These are phyloP conservation scores for Colletotrichum viniferum DNA, from an alignment of 2,329 filamentous ascomycete genomes.

Conservation along the genomic window DNA sequence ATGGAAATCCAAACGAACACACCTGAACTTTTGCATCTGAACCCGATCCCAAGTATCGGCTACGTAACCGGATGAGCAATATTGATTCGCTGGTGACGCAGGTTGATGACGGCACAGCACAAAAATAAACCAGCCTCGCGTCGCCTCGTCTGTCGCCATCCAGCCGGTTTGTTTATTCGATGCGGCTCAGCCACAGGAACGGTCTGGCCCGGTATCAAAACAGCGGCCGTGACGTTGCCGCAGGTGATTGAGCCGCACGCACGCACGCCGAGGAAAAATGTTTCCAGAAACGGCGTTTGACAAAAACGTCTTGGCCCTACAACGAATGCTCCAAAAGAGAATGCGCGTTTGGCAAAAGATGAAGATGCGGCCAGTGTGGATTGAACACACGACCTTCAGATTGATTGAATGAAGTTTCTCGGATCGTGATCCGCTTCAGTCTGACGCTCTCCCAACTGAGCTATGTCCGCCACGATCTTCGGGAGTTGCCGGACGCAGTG, in stretches of 20 bases:
- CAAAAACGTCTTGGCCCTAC: not conserved
- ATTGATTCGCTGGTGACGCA: not conserved
- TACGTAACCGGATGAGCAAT: not conserved
- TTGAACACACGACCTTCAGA: slow-evolving; percentile 23
- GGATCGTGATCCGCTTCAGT: slow-evolving; percentile 8
- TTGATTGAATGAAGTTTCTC: slow-evolving; percentile 15
- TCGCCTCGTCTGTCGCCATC: not conserved
- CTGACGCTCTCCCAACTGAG: slow-evolving; percentile 23
- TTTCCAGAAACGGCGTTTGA: not conserved
- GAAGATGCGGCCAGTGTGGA: slow-evolving; percentile 21
- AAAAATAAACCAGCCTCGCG: not conserved
- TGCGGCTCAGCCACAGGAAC: not conserved
- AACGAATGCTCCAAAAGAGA: not conserved
- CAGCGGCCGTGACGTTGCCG: not conserved
- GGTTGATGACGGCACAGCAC: not conserved
- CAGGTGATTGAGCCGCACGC: not conserved
- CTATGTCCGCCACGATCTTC: slow-evolving; percentile 20
- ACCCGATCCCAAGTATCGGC: not conserved
- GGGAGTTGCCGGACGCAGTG: accelerated
- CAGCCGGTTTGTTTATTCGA: not conserved
- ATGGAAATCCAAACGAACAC: slow-evolving; percentile 8
- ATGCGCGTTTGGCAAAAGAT: not conserved
- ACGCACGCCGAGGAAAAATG: not conserved
- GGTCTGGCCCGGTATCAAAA: not conserved
- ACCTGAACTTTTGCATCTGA: slow-evolving; percentile 4